Conservation (phyloP, 345 rosid species). For the Lagerstroemia speciosa region DNA sequence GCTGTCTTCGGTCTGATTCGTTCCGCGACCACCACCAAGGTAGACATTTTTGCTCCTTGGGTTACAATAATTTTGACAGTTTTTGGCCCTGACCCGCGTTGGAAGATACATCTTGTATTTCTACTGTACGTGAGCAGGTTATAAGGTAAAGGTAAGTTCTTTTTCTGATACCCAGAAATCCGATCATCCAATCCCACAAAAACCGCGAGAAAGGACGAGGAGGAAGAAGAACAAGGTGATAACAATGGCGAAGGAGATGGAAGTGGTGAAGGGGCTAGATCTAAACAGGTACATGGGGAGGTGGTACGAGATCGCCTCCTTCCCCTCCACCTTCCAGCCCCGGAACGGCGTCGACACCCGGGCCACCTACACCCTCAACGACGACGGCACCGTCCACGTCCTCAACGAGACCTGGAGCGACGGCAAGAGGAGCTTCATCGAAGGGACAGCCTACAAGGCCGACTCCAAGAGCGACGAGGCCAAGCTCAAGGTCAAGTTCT, state of each 20-base stretch:
- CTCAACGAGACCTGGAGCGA: slow-evolving; percentile 72
- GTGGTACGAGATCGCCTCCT: slow-evolving; percentile 90
- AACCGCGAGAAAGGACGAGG: neutral
- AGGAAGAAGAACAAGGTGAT: too few relatives aligned
- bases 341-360: slow-evolving; percentile 61
- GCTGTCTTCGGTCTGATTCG: too few relatives aligned
- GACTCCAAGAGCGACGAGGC: slow-evolving; percentile 76
- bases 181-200: too few relatives aligned
- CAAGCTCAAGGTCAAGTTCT: slow-evolving; percentile 83
- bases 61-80: too few relatives aligned
- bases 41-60: too few relatives aligned
- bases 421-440: slow-evolving; percentile 57
- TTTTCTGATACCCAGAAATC: too few relatives aligned
- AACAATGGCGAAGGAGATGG: slow-evolving; percentile 50
- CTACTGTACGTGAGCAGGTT: too few relatives aligned
- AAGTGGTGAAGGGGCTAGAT: slow-evolving; percentile 66
- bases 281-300: slow-evolving; percentile 73
- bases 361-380: slow-evolving; percentile 67
- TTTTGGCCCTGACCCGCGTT: too few relatives aligned
- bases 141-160: too few relatives aligned
- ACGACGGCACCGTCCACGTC: slow-evolving; percentile 71
- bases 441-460: slow-evolving; percentile 70
- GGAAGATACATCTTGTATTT: too few relatives aligned
- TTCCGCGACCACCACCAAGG: too few relatives aligned
- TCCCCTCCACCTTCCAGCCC: slow-evolving; percentile 79